Base-by-base conservation (phyloP, 257 asterid species). In the Fraxinus anomala region DNA sequence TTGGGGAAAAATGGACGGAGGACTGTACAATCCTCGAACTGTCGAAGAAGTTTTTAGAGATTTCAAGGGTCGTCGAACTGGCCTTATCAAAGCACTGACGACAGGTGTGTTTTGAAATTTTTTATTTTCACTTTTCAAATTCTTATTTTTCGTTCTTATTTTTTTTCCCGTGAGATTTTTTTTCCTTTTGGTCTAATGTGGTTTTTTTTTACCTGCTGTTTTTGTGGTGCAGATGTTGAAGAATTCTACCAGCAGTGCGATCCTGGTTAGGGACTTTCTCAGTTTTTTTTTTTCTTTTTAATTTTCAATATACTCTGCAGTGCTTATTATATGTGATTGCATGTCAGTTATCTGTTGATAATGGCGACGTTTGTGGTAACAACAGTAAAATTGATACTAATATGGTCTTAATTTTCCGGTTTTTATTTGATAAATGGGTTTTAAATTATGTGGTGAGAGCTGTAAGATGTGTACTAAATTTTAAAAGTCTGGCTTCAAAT, bases 191-290 rank as follows among this genome's bases (percentile, higher is more conserved):
- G 11, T 74, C 14, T 75, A 11, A 6, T 44, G 19, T 40, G 26
- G 56, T 21, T 11, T 40, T 40, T 37, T 47, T 63, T 34, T 34
- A 31, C 23, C 1, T 4, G 21, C 33, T 16, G 37, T 51, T 73
- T 73, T 13, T 73, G 34, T 82, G 59, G 59, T 80, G 79, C 90
- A 90, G 95, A 90, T 79, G 88, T 81, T 76, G 91, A 90, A 47
- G 92, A 90, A 49, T 88, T 90, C 70, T 88, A 77, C 82, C 91
- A 73, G 79, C 86, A 80, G 85, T 85, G 91, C 17, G 92, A 89
- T 83, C 93, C 91, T 80, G 89, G 90, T 86, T 44, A 68, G 69
- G 21, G 54, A 76, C 37, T 66, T 49, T n/a, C 19, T 73, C 2
- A 54, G 1, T 40, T 39, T 39, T 39, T 39, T 0, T 12, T 37